These are phyloP conservation scores for Phytophthora podocarpi DNA, from an alignment of 352 stramenopile genomes.

Conservation along the genomic window DNA sequence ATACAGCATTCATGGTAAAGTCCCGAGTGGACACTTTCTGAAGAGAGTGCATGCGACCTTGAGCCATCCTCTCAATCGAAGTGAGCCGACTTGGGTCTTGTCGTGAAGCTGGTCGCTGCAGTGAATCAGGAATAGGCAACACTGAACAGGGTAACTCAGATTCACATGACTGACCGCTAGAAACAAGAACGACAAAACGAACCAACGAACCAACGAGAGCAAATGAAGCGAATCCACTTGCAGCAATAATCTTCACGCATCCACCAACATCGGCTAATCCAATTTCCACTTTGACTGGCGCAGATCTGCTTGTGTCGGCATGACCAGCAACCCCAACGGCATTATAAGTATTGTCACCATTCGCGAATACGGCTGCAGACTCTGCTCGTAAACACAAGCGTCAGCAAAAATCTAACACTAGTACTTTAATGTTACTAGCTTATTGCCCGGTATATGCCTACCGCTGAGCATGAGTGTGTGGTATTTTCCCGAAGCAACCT, in stretches of 20 bases:
- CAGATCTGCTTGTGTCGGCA: not conserved
- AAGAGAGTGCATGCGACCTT: constrained; percentile 21
- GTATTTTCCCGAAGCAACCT: constrained; percentile 78
- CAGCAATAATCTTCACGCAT: constrained; percentile 55
- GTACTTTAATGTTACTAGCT: not conserved
- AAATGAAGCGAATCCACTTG: constrained; percentile 71
- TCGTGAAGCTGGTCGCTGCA: constrained; percentile 12
- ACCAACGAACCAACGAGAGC: constrained; percentile 64
- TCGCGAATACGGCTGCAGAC: constrained; percentile 68
- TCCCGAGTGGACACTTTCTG: constrained; percentile 15
- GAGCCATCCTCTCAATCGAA: constrained; percentile 33
- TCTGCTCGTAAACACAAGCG: constrained; percentile 39
- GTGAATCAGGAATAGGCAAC: constrained; percentile 18
- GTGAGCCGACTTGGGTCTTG: constrained; percentile 16
- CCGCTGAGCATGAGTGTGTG: constrained; percentile 77
- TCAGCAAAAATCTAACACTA: too few relatives aligned
- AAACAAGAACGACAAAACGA: too few relatives aligned
- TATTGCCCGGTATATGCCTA: constrained; percentile 11
- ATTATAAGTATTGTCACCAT: constrained; percentile 70
- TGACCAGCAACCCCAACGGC: constrained; percentile 40
- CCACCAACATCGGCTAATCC: constrained; percentile 25
- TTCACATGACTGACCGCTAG: not conserved
- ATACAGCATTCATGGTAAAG: constrained; percentile 22
- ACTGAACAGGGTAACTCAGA: constrained; percentile 10
- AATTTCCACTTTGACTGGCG: constrained; percentile 42